Base-by-base conservation (phyloP, 169 alveolate genomes). In the Plasmodium fragile region DNA sequence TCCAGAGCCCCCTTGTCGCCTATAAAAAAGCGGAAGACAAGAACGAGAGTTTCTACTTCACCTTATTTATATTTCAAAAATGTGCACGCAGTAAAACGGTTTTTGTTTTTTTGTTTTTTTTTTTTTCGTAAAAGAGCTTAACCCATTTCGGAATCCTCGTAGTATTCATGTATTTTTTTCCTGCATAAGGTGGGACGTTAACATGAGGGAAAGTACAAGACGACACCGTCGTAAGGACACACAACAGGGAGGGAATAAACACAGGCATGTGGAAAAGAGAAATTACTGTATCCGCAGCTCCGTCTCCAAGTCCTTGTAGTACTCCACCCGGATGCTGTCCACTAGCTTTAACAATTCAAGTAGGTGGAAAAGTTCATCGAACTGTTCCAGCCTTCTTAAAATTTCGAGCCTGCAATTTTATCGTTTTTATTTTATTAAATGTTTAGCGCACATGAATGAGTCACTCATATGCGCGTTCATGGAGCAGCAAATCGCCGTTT, bases 231-330 rank as follows among this genome's bases (percentile, higher is more conserved):
- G 70, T 55, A 81, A 16, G 55, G 6, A 80, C 25, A 22, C 16
- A 45, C 32, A 22, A 1, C 5, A 30, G 25, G 3, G 43, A 52
- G 25, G n/a, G n/a, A 5, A 55, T 32, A 55, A 16, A 30, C 13
- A 81, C 77, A 81, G 25, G 55, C 5, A 30, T 11, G 43, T 4
- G 22, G 11, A 13, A 52, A 11, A 49, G 1, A 34, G 32, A 84
- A 18, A 22, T 84, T 85, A 85, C 93, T 87, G 83, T 77, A 87
- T 87, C 70, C 45, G 41, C 22, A 87, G 65, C 39, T 87, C 93
- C 10, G 71, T 13, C 81, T 87, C 93, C 81, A n/a, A 34, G 25
- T 87, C 93, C 25, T 52, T 72, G 49, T 87, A 87, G 55, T 87
- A 87, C 41, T 25, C 90, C 53, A 32, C 45, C 41, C 93, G 79